Base-by-base conservation (phyloP, 139 green algal genomes). In the Raphidocelis subcapitata region DNA sequence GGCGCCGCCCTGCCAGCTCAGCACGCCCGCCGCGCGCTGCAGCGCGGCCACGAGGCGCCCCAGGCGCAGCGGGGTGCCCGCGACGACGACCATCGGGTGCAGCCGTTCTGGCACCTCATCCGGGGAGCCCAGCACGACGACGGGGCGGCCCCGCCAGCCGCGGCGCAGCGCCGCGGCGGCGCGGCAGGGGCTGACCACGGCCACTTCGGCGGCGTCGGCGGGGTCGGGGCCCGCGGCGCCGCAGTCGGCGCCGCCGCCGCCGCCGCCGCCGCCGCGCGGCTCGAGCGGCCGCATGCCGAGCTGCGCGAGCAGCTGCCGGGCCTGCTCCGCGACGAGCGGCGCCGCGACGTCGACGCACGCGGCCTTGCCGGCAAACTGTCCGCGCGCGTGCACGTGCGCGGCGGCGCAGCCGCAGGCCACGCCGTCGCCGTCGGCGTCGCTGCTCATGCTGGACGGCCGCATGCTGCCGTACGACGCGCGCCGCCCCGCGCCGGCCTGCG, bases 81-180 rank as follows among this genome's bases (percentile, higher is more conserved):
- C 70, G 4, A 75, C 20, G 8, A 32, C 46, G 1, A 76, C 66
- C 49, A 77, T 56, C 59, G 73, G 65, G 16, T 74, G 67, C 55
- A 79, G n/a, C 20, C 37, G 55, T 23, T 77, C 57, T 24, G 83
- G 81, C 41, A 85, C 15, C 21, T 72, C 64, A 16, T 84, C 73
- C 35, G 66, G 51, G 23, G 52, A 18, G 24, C 83, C 82, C 32
- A 87, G 67, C 51, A 70, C 81, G 54, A 87, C 70, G 35, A 88
- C 51, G 3, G 83, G 80, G 23, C 59, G 79, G 16, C 66, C 59
- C 21, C 76, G 76, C 83, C 81, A 87, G 0, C 80, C 81, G 2
- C 23, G 26, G 8, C 69, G 63, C 16, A 86, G 23, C 0, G 74
- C 69, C 31, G 46, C 65, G 35, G 75, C 67, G 64, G 1, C 37